These are phyloP conservation scores for Mycena sp. DNA, from an alignment of 1,284 basidiomycete genomes.

Conservation along the genomic window DNA sequence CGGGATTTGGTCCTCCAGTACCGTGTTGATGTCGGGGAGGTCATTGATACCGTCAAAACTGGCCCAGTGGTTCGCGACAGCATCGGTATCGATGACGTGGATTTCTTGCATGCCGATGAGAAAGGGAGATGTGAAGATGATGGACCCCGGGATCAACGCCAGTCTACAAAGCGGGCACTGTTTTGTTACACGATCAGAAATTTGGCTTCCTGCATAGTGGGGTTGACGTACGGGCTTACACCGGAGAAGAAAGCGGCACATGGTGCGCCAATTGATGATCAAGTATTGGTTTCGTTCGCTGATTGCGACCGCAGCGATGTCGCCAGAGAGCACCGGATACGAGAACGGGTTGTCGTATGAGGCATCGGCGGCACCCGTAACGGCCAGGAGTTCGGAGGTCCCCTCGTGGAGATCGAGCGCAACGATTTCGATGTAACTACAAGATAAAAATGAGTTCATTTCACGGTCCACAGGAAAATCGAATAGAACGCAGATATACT, in stretches of 20 bases:
- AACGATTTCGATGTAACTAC: slow-evolving; percentile 1
- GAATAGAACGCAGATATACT: too few species aligned
- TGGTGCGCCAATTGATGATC: not conserved
- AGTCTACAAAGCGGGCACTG: not conserved
- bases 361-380: not conserved
- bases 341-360: not conserved
- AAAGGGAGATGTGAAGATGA: not conserved
- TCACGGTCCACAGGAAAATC: too few species aligned
- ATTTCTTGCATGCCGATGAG: not conserved
- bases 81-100: not conserved
- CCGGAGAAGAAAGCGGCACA: not conserved
- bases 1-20: not conserved
- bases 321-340: not conserved
- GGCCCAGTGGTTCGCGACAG: not conserved
- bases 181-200: too few species aligned
- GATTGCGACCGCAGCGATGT: not conserved
- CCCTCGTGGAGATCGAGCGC: not conserved
- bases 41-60: not conserved
- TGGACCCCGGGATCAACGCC: not conserved
- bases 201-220: not conserved
- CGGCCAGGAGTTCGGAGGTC: not conserved
- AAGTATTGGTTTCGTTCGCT: not conserved
- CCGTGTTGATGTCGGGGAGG: not conserved
- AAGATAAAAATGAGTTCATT: too few species aligned
- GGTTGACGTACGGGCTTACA: not conserved